Evolutionary conservation across 768 basidiomycete genomes (phyloP).

Genomic region (Strobilomyces echinocephalus): DNA sequence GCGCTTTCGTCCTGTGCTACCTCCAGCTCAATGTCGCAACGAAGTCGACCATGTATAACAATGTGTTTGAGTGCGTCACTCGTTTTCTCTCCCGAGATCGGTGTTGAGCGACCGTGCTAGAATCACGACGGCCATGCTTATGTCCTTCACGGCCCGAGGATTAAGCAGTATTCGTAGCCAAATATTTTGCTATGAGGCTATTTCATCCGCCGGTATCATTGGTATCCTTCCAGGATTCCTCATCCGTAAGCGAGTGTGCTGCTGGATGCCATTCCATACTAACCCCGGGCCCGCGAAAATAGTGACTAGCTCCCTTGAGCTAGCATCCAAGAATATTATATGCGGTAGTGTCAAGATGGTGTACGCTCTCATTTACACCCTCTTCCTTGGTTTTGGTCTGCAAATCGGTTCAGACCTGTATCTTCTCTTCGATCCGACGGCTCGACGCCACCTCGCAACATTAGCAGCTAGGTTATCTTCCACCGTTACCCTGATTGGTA

Average conservation of each 20-base stretch:
- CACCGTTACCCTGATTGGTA: conserved; percentile 54
- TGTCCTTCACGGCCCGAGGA: conserved; percentile 78
- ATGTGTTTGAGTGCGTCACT: conserved; percentile 75
- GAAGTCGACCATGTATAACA: conserved; percentile 78
- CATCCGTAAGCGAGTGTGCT: conserved; percentile 48
- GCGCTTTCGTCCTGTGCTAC: conserved; percentile 62
- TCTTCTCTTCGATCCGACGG: conserved; percentile 59
- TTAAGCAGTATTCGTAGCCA: conserved; percentile 72
- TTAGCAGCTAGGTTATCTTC: conserved; percentile 50
- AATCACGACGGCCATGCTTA: conserved; percentile 75
- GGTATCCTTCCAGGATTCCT: conserved; percentile 88
- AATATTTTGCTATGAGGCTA: conserved; percentile 88
- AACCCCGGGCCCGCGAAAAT: conserved; percentile 11
- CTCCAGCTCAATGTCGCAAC: conserved; percentile 71
- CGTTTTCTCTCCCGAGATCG: neutral
- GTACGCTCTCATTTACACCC: conserved; percentile 81
- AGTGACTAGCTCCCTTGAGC: conserved; percentile 79
- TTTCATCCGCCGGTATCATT: conserved; percentile 83
- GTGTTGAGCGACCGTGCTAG: conserved; percentile 36
- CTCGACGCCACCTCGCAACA: conserved; percentile 48
- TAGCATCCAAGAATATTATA: conserved; percentile 82
- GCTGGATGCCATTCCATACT: neutral
- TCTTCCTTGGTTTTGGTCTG: conserved; percentile 80
- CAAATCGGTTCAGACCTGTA: conserved; percentile 82
- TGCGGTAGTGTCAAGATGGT: conserved; percentile 86